phyloP scores from a whole-genome alignment of 225 moss, liverwort and hornwort species.

The Ulota crispa region DNA sequence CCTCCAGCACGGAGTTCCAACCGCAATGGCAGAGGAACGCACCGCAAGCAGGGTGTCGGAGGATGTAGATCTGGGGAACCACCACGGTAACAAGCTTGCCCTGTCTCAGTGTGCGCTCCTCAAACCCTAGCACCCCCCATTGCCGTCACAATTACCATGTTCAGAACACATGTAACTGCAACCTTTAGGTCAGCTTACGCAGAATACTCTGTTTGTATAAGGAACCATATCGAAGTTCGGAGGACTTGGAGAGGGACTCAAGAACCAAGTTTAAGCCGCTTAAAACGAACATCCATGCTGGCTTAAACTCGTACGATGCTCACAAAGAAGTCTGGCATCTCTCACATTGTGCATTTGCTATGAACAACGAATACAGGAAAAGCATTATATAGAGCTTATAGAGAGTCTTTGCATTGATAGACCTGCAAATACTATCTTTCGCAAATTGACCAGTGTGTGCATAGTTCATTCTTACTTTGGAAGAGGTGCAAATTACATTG shows the following conservation, averaged over 20 bases:
- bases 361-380: too few relatives aligned
- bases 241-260: not conserved
- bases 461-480: not conserved
- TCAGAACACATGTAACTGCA: accelerated
- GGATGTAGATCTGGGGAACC: constrained; percentile 28
- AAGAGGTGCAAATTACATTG: too few relatives aligned
- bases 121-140: constrained; percentile 18
- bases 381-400: not conserved
- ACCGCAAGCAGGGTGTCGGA: constrained; percentile 34
- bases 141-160: not conserved
- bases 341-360: too few relatives aligned
- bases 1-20: constrained; percentile 40
- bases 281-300: too few relatives aligned
- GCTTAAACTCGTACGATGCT: too few relatives aligned
- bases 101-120: constrained; percentile 26
- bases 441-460: not conserved
- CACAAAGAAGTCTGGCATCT: too few relatives aligned
- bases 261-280: not conserved
- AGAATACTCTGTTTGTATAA: not conserved
- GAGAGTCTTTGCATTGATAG: not conserved
- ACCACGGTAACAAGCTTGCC: constrained; percentile 20
- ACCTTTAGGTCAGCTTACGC: not conserved
- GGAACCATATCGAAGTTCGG: not conserved
- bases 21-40: constrained; percentile 39
- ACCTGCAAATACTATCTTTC: not conserved